Evolutionary conservation across 441 rosid species (phyloP), one percentile per base, ranked within the genome.

Genomic region (Hypseocharis bilobata): DNA sequence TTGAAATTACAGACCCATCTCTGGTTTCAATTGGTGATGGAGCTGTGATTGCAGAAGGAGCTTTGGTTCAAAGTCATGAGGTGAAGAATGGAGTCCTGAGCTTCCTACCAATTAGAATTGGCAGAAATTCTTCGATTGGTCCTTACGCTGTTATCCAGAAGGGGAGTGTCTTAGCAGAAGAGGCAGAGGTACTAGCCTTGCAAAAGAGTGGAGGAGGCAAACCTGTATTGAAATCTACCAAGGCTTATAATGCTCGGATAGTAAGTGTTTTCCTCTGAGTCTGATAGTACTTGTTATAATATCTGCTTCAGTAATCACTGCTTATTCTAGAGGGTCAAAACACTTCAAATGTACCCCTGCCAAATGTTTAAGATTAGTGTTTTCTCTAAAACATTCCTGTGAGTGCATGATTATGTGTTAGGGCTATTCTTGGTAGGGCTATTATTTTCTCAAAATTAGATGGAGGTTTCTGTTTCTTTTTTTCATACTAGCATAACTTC

Each of bases 11-110:
- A 29, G 89, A 83, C 65, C 93, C 88, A 13, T 81, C 88, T 62
- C 73, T 85, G 25, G 82, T 85, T 69, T 83, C 84, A 2, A 81
- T 87, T 8, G 88, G 88, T 67, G 85, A 87, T 73, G 87, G 89
- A 69, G 77, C 79, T 56, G 85, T 85, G 40, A 71, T 87, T 59
- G 77, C 93, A 14, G 93, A 87, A 73, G 89, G 89, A 27, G 84
- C 86, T 29, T 36, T 83, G 69, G 44, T 87, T 71, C 93, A 87
- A 81, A 74, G 87, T 65, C 93, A 87, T 51, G 85, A 85, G 67
- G 86, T 87, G 65, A 80, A 55, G 68, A 80, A 83, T 68, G 85
- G 89, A 47, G 66, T 80, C 44, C 25, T 87, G 64, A 79, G 89
- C 72, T 74, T 87, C 71, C 77, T 25, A 16, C 79, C 86, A 8